Conservation (phyloP, 2,329 filamentous ascomycete genomes). For the Aspergillus hortae region DNA sequence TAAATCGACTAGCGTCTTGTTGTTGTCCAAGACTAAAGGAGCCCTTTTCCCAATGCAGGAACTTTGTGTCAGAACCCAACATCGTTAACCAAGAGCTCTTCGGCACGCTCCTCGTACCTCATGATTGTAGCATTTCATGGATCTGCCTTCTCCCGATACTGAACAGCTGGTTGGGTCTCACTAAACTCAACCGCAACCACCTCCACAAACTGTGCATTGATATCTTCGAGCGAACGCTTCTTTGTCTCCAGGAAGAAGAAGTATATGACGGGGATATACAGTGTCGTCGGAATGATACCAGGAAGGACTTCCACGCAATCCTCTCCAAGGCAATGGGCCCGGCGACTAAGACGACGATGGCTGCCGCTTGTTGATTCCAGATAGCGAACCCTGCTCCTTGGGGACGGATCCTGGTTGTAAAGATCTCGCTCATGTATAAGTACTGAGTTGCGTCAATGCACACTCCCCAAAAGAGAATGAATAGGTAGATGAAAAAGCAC, state of each 20-base stretch:
- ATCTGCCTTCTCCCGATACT: background rate
- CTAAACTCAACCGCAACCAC: background rate
- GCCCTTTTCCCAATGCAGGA: too few species aligned
- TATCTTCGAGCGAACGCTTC: conserved; percentile 34
- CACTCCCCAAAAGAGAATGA: conserved; percentile 39
- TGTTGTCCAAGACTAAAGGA: too few species aligned
- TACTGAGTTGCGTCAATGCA: conserved; percentile 45
- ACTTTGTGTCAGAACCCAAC: too few species aligned
- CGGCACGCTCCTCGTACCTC: too few species aligned
- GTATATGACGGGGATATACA: conserved; percentile 31
- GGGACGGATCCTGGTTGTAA: conserved; percentile 38
- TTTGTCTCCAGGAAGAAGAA: conserved; percentile 38
- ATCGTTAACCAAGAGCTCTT: too few species aligned
- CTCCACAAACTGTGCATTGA: conserved; percentile 35
- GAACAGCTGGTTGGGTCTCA: background rate
- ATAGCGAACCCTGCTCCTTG: conserved; percentile 38
- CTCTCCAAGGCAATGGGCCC: conserved; percentile 30
- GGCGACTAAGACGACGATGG: conserved; percentile 33
- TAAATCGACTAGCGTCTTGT: too few species aligned
- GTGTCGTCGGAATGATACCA: conserved; percentile 34
- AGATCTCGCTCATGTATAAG: conserved; percentile 41
- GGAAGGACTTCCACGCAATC: conserved; percentile 37
- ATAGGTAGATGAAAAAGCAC: conserved; percentile 42
- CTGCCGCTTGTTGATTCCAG: conserved; percentile 32
- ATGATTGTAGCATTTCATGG: background rate